Evolutionary conservation across 768 basidiomycete genomes (phyloP), one percentile per base, ranked within the genome.

Genomic region (Russula sp.): DNA sequence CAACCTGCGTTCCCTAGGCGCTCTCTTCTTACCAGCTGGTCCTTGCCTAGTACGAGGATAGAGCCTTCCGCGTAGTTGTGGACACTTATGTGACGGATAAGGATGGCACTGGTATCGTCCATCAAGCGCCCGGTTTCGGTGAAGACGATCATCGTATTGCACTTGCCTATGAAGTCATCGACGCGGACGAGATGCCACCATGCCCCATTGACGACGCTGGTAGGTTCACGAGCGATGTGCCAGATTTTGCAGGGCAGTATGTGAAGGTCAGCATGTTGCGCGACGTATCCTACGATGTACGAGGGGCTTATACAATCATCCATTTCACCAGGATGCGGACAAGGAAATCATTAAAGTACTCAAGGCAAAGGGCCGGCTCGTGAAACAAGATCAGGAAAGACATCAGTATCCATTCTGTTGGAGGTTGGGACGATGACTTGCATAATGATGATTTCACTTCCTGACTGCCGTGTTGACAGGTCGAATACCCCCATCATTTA

Each of bases 361-460:
- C 66, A 96, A 97, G 75, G 82, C 85, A 53, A 90, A 90, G 70
- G 92, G 92, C 13, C 84, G 92, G 53, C 81, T 99, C 59, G 84
- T 99, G 65, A 89, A 91, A 10, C 92, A 95, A 72, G 86, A 88
- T 2, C 93, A 89, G 24, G 69, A 94, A 61, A 88, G 84, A 72
- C 97, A 98, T 76, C 88, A 87, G 67, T 98, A 99, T 72, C 97
- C 97, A 13, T 97, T 87, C 82, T 99, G 97, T 74, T 98, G 97
- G 97, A 84, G 94, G 90, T 92, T 65, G n/a, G 57, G 20, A 50
- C 18, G 20, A 30, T n/a, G 22, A 1, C 55, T 28, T 24, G n/a
- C n/a, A 22, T 28, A 24, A 13, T 36, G n/a, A 63, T 46, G 57
- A 22, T 51, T 46, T 52, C 28, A 22, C 63, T 22, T 57, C 5